A percentile compares a stretch with the other conserved stretches of the same genome.
Evolutionary conservation across 768 basidiomycete genomes (phyloP).

Genomic region (Termitomyces sp.): DNA sequence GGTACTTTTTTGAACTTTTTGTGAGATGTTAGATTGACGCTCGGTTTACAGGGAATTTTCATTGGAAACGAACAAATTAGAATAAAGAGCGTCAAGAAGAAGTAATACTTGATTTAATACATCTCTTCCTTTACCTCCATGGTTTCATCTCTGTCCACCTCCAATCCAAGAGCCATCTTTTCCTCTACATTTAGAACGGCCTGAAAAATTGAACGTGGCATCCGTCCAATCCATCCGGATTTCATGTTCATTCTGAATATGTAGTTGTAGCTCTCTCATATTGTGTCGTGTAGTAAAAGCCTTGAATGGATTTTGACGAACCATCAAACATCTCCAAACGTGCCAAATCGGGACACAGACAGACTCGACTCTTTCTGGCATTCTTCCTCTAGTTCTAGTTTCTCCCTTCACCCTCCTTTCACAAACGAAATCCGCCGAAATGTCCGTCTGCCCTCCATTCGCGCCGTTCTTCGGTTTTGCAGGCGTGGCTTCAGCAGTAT

Average conservation of each 20-base stretch:
- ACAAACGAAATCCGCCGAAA: conserved; percentile 16
- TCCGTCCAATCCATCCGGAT: neutral
- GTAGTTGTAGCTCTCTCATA: neutral
- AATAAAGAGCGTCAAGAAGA: conserved; percentile 93
- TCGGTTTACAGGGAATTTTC: conserved; percentile 71
- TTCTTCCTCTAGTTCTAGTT: neutral
- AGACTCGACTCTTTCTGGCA: neutral
- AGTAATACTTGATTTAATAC: conserved; percentile 45
- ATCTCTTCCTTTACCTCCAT: neutral
- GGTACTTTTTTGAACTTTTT: conserved; percentile 35
- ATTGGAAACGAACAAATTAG: conserved; percentile 90
- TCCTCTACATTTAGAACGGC: neutral
- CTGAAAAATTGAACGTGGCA: neutral
- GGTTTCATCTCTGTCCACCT: neutral
- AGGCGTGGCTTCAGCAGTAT: conserved; percentile 89
- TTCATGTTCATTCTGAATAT: neutral
- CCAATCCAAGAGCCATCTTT: neutral
- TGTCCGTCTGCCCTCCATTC: conserved; percentile 83
- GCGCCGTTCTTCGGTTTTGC: conserved; percentile 98
- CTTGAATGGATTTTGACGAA: neutral
- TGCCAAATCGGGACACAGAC: neutral
- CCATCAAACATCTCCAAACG: neutral
- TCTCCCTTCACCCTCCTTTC: neutral
- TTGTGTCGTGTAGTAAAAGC: neutral
- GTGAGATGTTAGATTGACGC: neutral